Percentiles rank a stretch among this genome's conserved stretches.
Evolutionary conservation across 805 yeast species (phyloP).

Genomic region (Naumovozyma castellii): DNA sequence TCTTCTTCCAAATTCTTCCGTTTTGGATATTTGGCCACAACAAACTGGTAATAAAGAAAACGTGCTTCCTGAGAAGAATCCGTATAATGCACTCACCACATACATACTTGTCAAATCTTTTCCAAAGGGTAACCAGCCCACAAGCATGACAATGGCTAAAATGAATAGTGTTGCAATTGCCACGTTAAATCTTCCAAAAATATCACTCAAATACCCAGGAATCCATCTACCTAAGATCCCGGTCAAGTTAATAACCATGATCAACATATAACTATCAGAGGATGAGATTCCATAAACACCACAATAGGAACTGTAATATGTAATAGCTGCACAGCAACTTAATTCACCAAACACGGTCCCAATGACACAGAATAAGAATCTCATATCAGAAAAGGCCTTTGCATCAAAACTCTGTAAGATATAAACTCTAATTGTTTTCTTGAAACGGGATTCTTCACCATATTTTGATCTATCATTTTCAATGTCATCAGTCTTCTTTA

Average conservation of each 20-base stretch:
- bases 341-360: conserved; percentile 42
- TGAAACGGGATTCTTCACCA: conserved; percentile 12
- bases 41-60: conserved; percentile 49
- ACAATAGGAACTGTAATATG: conserved; percentile 45
- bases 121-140: conserved; percentile 34
- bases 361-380: conserved; percentile 35
- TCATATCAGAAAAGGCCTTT: conserved; percentile 35
- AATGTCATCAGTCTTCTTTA: conserved; percentile 32
- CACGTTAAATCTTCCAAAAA: conserved; percentile 45
- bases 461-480: conserved; percentile 15
- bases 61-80: conserved; percentile 46
- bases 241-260: conserved; percentile 36
- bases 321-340: conserved; percentile 35
- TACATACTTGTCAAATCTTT: conserved; percentile 29
- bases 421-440: conserved; percentile 20
- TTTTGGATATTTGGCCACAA: conserved; percentile 47
- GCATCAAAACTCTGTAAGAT: conserved; percentile 29
- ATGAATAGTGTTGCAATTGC: conserved; percentile 32
- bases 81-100: conserved; percentile 40
- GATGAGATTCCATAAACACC: conserved; percentile 35
- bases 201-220: conserved; percentile 38
- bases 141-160: conserved; percentile 27
- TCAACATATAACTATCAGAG: conserved; percentile 35
- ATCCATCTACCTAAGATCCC: conserved; percentile 38
- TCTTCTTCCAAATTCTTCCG: conserved; percentile 43